Percentiles rank a stretch among this genome's conserved stretches.
Conservation (phyloP, 208 protist genomes). For the Leishmania amazonensis region DNA sequence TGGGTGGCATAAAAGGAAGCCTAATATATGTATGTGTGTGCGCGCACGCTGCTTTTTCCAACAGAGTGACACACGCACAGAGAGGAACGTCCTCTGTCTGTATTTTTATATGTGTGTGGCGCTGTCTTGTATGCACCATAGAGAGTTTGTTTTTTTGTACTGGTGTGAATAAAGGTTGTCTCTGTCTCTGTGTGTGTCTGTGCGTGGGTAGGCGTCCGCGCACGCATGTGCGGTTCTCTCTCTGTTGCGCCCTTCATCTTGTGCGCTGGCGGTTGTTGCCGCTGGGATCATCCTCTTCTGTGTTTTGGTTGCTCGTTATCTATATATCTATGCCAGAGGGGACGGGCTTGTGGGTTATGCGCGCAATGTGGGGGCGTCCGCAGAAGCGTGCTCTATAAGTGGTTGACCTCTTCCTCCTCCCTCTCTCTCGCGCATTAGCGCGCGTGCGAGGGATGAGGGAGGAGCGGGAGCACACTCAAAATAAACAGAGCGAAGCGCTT, state of each 20-base stretch:
- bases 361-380: not conserved
- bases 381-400: not conserved
- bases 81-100: not conserved
- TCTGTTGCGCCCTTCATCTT: not conserved
- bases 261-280: not conserved
- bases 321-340: not conserved
- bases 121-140: not conserved
- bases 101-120: not conserved
- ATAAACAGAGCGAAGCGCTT: too few relatives aligned
- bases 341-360: not conserved
- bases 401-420: not conserved
- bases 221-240: not conserved
- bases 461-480: too few relatives aligned
- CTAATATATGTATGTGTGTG: not conserved
- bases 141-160: not conserved
- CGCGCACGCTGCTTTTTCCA: not conserved
- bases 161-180: not conserved
- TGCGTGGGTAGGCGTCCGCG: not conserved
- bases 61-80: not conserved
- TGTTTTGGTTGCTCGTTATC: not conserved
- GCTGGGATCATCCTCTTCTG: not conserved
- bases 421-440: too few relatives aligned
- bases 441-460: too few relatives aligned
- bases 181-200: not conserved
- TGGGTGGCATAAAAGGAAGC: not conserved